phyloP scores from a whole-genome alignment of 1,139 yeast genomes.

The Zygosaccharomyces pseudobailii region DNA sequence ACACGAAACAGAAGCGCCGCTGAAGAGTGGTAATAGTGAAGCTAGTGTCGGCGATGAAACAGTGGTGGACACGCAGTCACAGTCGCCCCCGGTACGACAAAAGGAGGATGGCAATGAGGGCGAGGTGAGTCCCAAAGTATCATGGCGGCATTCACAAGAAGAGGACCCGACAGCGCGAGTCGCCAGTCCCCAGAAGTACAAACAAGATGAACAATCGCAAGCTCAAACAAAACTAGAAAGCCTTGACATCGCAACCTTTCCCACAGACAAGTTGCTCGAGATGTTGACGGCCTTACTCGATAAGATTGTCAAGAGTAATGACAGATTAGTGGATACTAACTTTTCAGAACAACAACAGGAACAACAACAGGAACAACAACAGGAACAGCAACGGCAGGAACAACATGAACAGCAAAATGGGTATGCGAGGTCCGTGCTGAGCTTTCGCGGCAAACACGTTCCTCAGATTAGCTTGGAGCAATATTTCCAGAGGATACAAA shows the following conservation, averaged over 20 bases:
- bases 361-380: no score
- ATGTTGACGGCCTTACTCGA: constrained; percentile 84
- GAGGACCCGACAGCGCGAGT: constrained; percentile 1
- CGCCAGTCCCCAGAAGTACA: constrained; percentile 4
- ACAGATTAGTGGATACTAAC: constrained; percentile 46
- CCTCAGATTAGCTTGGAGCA: constrained; percentile 93
- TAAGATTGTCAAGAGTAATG: constrained; percentile 90
- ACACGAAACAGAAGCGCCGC: constrained; percentile 1
- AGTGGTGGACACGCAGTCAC: constrained; percentile 5
- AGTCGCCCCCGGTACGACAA: constrained; percentile 9
- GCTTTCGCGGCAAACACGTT: constrained; percentile 92
- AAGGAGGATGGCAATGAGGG: constrained; percentile 1
- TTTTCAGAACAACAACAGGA: constrained; percentile 37
- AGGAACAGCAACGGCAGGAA: constrained; percentile 18
- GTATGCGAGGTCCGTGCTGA: constrained; percentile 47
- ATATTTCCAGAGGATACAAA: constrained; percentile 80
- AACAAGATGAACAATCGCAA: neutral
- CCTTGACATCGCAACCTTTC: constrained; percentile 75
- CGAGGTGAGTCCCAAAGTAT: neutral
- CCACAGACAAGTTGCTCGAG: constrained; percentile 70
- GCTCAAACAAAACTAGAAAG: constrained; percentile 5
- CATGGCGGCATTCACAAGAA: constrained; percentile 1
- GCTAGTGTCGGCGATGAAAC: constrained; percentile 9
- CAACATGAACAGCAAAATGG: constrained; percentile 22
- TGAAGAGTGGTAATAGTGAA: constrained; percentile 6